Evolutionary conservation across 768 basidiomycete species (phyloP).

Genomic region (Suillus plorans): DNA sequence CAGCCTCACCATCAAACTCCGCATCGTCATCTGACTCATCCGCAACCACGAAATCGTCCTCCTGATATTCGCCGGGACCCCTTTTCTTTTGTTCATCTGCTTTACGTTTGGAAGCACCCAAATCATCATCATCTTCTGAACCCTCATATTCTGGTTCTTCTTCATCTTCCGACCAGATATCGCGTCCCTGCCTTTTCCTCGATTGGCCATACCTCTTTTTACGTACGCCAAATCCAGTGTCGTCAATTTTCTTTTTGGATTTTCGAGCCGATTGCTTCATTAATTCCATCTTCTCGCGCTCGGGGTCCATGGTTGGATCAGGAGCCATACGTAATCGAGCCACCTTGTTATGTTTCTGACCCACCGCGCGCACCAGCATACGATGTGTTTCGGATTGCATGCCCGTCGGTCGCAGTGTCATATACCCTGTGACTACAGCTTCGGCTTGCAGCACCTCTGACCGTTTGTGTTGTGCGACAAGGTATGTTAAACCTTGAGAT

Average conservation of each 20-base stretch:
- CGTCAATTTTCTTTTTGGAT: constrained; percentile 55
- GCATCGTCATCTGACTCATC: constrained; percentile 72
- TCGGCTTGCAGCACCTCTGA: constrained; percentile 87
- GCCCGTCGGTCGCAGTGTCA: constrained; percentile 82
- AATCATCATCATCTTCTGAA: constrained; percentile 62
- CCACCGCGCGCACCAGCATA: constrained; percentile 83
- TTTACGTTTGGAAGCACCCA: constrained; percentile 46
- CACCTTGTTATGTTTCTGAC: constrained; percentile 80
- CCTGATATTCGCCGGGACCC: constrained; percentile 70
- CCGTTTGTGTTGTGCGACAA: constrained; percentile 86
- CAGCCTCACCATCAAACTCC: constrained; percentile 36
- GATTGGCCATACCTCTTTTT: constrained; percentile 46
- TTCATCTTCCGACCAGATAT: constrained; percentile 71
- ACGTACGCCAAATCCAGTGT: constrained; percentile 47
- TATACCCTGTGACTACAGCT: constrained; percentile 77
- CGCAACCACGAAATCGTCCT: constrained; percentile 83
- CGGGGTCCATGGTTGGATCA: constrained; percentile 76
- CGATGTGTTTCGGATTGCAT: constrained; percentile 91
- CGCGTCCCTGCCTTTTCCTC: constrained; percentile 42
- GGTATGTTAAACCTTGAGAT: constrained; percentile 80
- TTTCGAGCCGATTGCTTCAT: constrained; percentile 65
- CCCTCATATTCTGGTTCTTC: constrained; percentile 56
- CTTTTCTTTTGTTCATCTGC: constrained; percentile 44
- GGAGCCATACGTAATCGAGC: constrained; percentile 77
- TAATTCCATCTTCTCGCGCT: constrained; percentile 69